These are phyloP conservation scores for Aureobasidium sp. DNA, from an alignment of 2,329 filamentous ascomycete genomes.

Conservation along the genomic window DNA sequence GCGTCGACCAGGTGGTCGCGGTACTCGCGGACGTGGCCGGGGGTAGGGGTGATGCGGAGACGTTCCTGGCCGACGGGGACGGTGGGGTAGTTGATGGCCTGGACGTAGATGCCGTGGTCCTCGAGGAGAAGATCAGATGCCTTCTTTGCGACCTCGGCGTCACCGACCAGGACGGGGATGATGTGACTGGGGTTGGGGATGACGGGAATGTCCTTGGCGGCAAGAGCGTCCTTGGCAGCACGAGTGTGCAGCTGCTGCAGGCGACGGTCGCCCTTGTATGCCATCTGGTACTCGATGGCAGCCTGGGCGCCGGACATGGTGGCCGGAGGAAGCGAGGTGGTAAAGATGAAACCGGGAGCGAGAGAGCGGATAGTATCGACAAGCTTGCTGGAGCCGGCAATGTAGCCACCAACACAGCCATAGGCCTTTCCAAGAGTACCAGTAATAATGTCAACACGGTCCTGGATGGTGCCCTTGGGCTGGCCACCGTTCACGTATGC, in stretches of 20 bases:
- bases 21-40: slow-evolving; percentile 78
- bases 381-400: slow-evolving; percentile 78
- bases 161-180: slow-evolving; percentile 85
- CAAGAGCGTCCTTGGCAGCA: slow-evolving; percentile 80
- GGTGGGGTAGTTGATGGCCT: slow-evolving; percentile 98
- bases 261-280: slow-evolving; percentile 74
- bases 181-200: slow-evolving; percentile 98
- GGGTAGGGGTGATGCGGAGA: slow-evolving; percentile 90
- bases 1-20: slow-evolving; percentile 80
- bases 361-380: slow-evolving; percentile 92
- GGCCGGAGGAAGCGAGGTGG: slow-evolving; percentile 88
- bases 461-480: slow-evolving; percentile 79
- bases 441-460: slow-evolving; percentile 95
- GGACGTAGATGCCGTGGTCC: slow-evolving; percentile 91
- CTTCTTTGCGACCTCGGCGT: slow-evolving; percentile 84
- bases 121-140: slow-evolving; percentile 88
- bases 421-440: slow-evolving; percentile 97
- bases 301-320: slow-evolving; percentile 92
- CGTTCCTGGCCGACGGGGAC: slow-evolving; percentile 97
- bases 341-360: slow-evolving; percentile 97
- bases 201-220: slow-evolving; percentile 78
- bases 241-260: slow-evolving; percentile 96
- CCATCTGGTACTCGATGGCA: slow-evolving; percentile 90
- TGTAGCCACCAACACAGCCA: slow-evolving; percentile 95
- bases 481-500: slow-evolving; percentile 63